These are phyloP conservation scores for Oropetium thomaeum DNA, from an alignment of 176 grass and related monocot species.

Conservation along the genomic window DNA sequence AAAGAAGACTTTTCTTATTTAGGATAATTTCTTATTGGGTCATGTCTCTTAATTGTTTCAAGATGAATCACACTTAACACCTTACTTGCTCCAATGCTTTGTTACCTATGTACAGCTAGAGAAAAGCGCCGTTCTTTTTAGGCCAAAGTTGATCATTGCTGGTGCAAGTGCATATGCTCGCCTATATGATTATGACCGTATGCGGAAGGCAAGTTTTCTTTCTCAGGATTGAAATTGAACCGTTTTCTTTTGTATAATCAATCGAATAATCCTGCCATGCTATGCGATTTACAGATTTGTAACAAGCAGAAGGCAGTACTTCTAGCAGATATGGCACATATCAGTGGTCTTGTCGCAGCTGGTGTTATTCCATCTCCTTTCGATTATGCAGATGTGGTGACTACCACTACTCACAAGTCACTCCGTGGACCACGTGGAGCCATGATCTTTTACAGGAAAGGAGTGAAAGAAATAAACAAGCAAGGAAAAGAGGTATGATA, in stretches of 20 bases:
- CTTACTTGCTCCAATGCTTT: conserved; percentile 27
- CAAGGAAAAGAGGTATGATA: conserved; percentile 73
- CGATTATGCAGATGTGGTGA: conserved; percentile 96
- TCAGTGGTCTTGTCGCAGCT: conserved; percentile 93
- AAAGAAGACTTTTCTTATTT: conserved; percentile 10
- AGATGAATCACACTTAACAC: conserved; percentile 18
- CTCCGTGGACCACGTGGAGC: conserved; percentile 96
- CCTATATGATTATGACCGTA: conserved; percentile 90
- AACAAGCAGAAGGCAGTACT: conserved; percentile 98
- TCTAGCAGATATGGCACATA: conserved; percentile 98
- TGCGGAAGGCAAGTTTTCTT: conserved; percentile 68
- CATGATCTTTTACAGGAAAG: conserved; percentile 99
- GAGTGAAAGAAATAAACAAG: conserved; percentile 94
- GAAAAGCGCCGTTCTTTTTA: conserved; percentile 88
- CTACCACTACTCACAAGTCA: conserved; percentile 98
- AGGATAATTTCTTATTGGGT: conserved; percentile 26
- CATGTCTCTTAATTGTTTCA: conserved; percentile 30
- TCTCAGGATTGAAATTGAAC: background rate
- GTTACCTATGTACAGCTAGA: conserved; percentile 56
- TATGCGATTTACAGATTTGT: conserved; percentile 66
- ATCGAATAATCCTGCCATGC: conserved; percentile 20
- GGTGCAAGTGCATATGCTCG: conserved; percentile 98
- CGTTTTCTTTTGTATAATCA: conserved; percentile 7
- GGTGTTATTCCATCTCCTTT: conserved; percentile 95
- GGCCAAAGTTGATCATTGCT: conserved; percentile 95